Evolutionary conservation across 2,329 filamentous ascomycete species (phyloP), one percentile per base, ranked within the genome.

Genomic region (Teratosphaeria viscida): DNA sequence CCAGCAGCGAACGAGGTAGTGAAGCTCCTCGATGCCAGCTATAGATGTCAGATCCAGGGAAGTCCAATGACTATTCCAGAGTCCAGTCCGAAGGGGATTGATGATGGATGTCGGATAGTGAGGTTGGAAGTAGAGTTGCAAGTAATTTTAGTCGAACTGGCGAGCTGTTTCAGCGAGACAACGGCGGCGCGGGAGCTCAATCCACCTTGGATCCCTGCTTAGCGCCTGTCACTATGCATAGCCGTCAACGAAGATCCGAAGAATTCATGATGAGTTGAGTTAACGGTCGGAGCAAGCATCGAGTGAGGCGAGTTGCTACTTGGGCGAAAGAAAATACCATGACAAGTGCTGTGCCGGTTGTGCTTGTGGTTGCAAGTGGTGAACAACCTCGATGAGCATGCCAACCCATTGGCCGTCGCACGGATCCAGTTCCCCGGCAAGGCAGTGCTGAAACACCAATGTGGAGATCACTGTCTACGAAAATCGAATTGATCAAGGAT

Each of bases 91-190:
- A 19, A 49, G 43, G n/a, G 19, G 19, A n/a, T 49, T 49, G 43
- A 49, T 49, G 43, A 49, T 49, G 43, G 43, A 49, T 16, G 43
- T 49, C 43, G 43, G 43, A 47, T 47, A n/a, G 14, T 47, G 43
- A 49, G 43, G 43, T 49, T 49, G 43, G 43, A 49, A 49, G 43
- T 49, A 49, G 43, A 49, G 43, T 49, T 49, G 43, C 43, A 34
- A 37, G 53, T 54, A 56, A 56, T 37, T 56, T 56, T 56, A 47
- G 32, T 39, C 37, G 32, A 32, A 56, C 23, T 56, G 37, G 26
- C 55, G 32, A 37, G 55, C 55, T 43, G 55, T 56, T 56, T 56
- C 55, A 56, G 55, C 54, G 34, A 55, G 32, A 32, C 29, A 53
- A 32, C 52, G 52, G 52, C 53, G 34, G 53, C 56, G 19, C 43